Conservation (phyloP, 139 green algal species). For the Nannochloris sp. region DNA sequence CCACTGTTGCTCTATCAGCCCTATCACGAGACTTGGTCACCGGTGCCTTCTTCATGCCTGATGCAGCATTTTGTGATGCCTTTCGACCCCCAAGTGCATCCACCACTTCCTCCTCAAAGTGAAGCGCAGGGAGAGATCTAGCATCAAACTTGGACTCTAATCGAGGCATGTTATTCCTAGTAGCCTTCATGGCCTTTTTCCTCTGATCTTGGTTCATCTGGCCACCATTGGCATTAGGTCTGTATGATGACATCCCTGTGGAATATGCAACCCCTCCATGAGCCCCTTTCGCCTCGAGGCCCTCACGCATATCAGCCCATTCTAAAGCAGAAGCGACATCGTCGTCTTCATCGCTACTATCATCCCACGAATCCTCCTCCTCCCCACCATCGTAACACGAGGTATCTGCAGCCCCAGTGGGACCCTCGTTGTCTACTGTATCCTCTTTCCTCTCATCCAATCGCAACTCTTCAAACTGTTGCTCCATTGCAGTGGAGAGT, state of each 20-base stretch:
- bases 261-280: not conserved
- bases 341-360: constrained; percentile 30
- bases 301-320: constrained; percentile 61
- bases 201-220: constrained; percentile 9
- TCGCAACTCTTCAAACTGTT: too few species aligned
- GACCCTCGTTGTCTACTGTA: too few species aligned
- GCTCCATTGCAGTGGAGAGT: too few species aligned
- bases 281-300: constrained; percentile 14
- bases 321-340: constrained; percentile 51
- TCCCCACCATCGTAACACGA: constrained; percentile 13
- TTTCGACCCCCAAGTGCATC: constrained; percentile 35
- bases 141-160: constrained; percentile 43
- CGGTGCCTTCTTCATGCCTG: not conserved
- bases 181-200: not conserved
- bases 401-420: not conserved
- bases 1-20: constrained; percentile 81
- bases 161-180: constrained; percentile 32
- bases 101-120: constrained; percentile 33
- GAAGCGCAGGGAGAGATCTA: constrained; percentile 8
- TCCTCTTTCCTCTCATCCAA: too few species aligned
- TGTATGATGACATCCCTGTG: not conserved
- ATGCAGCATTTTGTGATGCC: not conserved
- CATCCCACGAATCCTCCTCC: constrained; percentile 31
- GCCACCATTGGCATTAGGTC: constrained; percentile 27
- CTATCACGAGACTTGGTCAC: constrained; percentile 56